Base-by-base conservation (phyloP, 2,329 filamentous ascomycete species). In the Stachybotrys chlorohalonatus region DNA sequence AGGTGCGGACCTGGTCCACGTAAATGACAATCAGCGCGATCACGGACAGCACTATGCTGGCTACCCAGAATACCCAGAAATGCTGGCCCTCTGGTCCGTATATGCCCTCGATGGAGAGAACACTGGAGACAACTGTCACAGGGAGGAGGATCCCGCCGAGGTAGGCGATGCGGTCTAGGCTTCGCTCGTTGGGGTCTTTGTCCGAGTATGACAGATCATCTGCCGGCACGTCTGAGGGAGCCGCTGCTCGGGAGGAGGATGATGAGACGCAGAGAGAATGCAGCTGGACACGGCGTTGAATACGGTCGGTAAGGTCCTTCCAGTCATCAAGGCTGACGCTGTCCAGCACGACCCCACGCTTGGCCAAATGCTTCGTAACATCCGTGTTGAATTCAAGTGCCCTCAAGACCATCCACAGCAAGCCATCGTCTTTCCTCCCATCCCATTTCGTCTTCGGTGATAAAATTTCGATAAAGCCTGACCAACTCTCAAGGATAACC, bases 21-120 rank as follows among this genome's bases (percentile, higher is more conserved):
- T 79, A 77, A 54, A 80, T 77, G 54, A 79, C 58, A 4, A 73
- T 56, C 2, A 79, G 53, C 0, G 72, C 70, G 1, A 73, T 8
- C 13, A 72, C 54, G 2, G 70, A 66, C 1, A 74, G 67, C 4
- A 75, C 68, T 0, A 73, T 60, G 3, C 72, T 68, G 3, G 69
- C 67, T 1, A 71, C 70, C 77, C 77, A 80, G 56, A 78, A 80
- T 0, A 80, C 69, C 69, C 70, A 80, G 63, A 79, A 79, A 16
- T 63, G 62, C 15, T 57, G 36, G 1, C 68, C 68, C n/a, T 65
- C 68, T 0, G 77, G 76, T 0, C 70, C 71, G 58, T 72, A 80
- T 1, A 69, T 63, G 7, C 73, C 73, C 31, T 73, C 70, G 65
- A 80, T 79, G 13, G 73, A 74, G 13, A 80, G 65, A 8, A 80